These are phyloP conservation scores for Russula vinacea DNA, from an alignment of 768 basidiomycete species.

Conservation along the genomic window DNA sequence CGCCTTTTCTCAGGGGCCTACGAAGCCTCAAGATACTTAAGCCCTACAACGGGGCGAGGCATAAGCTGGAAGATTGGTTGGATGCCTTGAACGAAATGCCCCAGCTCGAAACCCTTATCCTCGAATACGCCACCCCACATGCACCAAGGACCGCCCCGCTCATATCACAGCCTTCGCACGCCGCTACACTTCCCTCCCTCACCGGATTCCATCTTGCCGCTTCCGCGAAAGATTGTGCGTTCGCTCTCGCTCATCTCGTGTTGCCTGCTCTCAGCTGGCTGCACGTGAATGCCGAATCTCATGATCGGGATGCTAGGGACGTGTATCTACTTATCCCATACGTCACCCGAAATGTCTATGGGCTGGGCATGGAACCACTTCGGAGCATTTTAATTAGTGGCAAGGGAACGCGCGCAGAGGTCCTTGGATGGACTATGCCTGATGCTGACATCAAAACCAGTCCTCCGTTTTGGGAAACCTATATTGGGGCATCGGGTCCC, in stretches of 20 bases:
- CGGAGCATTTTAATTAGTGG: too few species aligned
- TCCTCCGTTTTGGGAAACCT: too few species aligned
- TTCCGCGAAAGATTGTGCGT: background rate
- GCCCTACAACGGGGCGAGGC: background rate
- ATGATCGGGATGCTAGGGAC: background rate
- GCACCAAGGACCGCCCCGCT: too few species aligned
- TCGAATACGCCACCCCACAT: conserved; percentile 7
- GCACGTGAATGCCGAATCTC: background rate
- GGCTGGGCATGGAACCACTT: too few species aligned
- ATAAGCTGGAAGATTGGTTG: conserved; percentile 14
- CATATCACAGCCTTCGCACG: background rate
- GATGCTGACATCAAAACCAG: too few species aligned
- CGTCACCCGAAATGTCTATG: too few species aligned
- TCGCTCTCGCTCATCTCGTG: conserved; percentile 12
- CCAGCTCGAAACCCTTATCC: conserved; percentile 12
- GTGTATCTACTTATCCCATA: background rate
- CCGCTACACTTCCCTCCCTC: conserved; percentile 6
- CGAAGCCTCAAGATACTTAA: conserved; percentile 3
- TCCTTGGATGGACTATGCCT: too few species aligned
- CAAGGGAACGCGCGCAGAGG: too few species aligned
- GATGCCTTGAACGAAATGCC: conserved; percentile 18
- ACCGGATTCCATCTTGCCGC: background rate
- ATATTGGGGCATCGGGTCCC: too few species aligned
- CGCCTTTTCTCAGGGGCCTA: conserved; percentile 12
- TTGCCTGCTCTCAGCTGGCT: conserved; percentile 9